Conservation (phyloP, 1,284 basidiomycete genomes). For the Ganoderma multipileum region DNA sequence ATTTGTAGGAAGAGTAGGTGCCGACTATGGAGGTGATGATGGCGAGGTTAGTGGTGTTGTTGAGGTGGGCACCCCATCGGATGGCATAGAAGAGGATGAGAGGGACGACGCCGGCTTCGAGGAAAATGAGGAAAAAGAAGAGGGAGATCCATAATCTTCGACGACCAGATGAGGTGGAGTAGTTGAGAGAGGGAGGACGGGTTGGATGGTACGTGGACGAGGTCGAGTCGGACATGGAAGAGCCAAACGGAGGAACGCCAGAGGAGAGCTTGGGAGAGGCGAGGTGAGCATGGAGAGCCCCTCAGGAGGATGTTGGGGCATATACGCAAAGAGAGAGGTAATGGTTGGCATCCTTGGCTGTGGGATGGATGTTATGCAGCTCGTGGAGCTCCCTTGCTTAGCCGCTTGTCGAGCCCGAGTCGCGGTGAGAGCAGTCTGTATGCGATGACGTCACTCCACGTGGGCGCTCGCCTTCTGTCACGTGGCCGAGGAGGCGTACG, state of each 20-base stretch:
- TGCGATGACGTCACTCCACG: not conserved
- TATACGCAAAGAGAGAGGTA: not conserved
- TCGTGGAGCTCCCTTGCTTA: not conserved
- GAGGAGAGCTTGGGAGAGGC: not conserved
- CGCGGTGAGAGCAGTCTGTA: not conserved
- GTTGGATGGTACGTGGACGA: conserved; percentile 22
- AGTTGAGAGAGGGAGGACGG: conserved; percentile 39
- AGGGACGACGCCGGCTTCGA: conserved; percentile 41
- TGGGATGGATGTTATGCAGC: not conserved
- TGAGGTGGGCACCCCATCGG: conserved; percentile 41
- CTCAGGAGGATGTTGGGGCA: not conserved
- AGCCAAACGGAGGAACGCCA: not conserved
- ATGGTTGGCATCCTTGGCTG: not conserved
- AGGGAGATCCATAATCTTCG: conserved; percentile 37
- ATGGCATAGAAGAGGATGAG: conserved; percentile 44
- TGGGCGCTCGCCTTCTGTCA: conserved; percentile 13
- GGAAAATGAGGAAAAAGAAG: conserved; percentile 40
- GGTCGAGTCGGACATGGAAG: conserved; percentile 21
- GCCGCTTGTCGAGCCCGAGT: not conserved
- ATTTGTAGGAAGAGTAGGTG: conserved; percentile 41
- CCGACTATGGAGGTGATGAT: conserved; percentile 44
- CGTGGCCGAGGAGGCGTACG: conserved; percentile 20
- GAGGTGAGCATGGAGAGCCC: not conserved
- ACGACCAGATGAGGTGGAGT: conserved; percentile 33
- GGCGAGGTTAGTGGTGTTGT: conserved; percentile 41